Evolutionary conservation across 768 basidiomycete genomes (phyloP), one percentile per base, ranked within the genome.

Genomic region (Cystobasidium ongulense): DNA sequence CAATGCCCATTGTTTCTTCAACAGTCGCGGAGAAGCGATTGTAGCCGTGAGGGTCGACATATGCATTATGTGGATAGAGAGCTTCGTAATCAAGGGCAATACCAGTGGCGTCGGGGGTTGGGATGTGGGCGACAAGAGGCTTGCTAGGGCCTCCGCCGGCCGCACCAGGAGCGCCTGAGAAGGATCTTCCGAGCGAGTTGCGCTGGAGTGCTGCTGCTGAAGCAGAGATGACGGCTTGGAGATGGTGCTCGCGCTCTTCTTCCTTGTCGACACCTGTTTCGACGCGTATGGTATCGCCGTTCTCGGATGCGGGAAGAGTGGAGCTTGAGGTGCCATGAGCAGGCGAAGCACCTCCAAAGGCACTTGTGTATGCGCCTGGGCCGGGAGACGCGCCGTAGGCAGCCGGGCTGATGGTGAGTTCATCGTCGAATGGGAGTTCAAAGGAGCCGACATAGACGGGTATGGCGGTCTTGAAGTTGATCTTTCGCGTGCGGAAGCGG

Each of bases 31-130:
- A 93, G 38, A 88, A 90, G 72, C 88, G 87, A 71, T 95, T 84
- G 80, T 89, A 92, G 0, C 88, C 85, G 23, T 84, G 80, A 0
- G 94, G 88, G 77, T 96, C 91, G 75, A 84, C 85, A 89, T 90
- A 96, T 66, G 83, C 83, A 33, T 83, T 82, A 18, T 85, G 73
- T 8, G 87, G 86, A 78, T 97, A 97, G 36, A 93, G 83, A 8
- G 88, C 85, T 13, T 86, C 86, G 80, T 91, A 94, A 78, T 92
- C 88, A 35, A 86, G 85, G 71, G 90, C 88, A 76, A 90, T 76
- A 61, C 91, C 90, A 8, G 88, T 89, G 0, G 90, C 90, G 80
- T 93, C 92, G 0, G 96, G 94, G 1, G 90, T 95, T 1, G 96
- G 96, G 78, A 99, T 99, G 81, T 86, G 90, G 0, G 88, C 89